Base-by-base conservation (phyloP, 2,329 filamentous ascomycete species). In the Leptographium flavum region DNA sequence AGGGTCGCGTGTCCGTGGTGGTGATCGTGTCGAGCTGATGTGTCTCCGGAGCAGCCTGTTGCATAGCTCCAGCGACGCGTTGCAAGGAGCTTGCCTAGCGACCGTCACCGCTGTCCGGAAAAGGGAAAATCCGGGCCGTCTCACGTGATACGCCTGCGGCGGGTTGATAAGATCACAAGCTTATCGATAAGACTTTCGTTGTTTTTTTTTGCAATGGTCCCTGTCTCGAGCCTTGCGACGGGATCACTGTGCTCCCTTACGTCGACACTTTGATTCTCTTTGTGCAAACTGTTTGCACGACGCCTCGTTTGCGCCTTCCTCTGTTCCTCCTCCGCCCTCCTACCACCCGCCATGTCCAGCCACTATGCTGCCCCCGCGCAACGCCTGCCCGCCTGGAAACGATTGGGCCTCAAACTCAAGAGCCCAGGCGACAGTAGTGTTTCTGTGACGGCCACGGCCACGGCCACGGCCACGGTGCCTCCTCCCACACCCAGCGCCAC, bases 381-480 rank as follows among this genome's bases (percentile, higher is more conserved):
- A 58, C 65, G 64, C 54, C 63, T 71, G 50, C 73, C 74, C 47
- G 73, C 73, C 51, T 77, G 74, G 73, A 77, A 77, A 58, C 69
- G 71, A 66, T 69, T 76, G 67, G 74, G 74, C 61, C 69, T 77
- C 58, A 76, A 76, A 66, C 73, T 76, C 62, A 77, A 76, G 61
- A 60, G 56, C 48, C 48, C 62, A 15, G 23, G 36, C n/a, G 15
- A 15, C 8, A 19, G 31, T 33, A 56, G 58, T 53, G n/a, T n/a
- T n/a, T n/a, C n/a, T n/a, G n/a, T n/a, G n/a, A n/a, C n/a, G n/a
- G 52, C 55, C 54, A 49, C 55, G 49, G 49, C 54, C 48, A 48
- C 56, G 52, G 53, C 54, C 45, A 49, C 49, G 48, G 52, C 54
- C 33, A 42, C 55, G 42, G 39, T 13, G 8, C 39, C 27, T 2